Evolutionary conservation across 2,329 filamentous ascomycete species (phyloP).

Genomic region (Epichloe sylvatica): DNA sequence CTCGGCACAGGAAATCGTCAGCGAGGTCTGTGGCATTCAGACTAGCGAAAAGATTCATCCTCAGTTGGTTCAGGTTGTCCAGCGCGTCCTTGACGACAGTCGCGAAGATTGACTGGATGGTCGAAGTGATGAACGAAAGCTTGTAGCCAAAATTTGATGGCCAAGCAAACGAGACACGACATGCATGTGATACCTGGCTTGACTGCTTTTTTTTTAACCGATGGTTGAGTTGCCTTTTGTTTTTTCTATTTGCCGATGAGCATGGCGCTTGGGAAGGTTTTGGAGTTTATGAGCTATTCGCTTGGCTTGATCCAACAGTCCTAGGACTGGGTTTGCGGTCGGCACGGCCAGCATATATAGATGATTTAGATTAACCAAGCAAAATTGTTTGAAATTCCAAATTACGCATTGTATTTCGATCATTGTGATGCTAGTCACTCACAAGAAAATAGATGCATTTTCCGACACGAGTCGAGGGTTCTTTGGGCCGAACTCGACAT

Average conservation of each 20-base stretch:
- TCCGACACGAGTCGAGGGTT: too few relatives aligned
- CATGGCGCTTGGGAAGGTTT: constrained; percentile 11
- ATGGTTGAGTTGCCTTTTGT: not conserved
- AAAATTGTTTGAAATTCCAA: not conserved
- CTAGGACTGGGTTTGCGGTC: not conserved
- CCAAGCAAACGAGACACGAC: constrained; percentile 5
- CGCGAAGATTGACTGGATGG: constrained; percentile 27
- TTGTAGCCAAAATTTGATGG: constrained; percentile 4
- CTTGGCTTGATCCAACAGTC: not conserved
- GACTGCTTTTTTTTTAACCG: too few relatives aligned
- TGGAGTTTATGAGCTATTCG: constrained; percentile 6
- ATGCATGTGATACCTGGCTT: constrained; percentile 5
- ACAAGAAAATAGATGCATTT: not conserved
- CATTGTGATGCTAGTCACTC: too few relatives aligned
- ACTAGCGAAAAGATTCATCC: constrained; percentile 62
- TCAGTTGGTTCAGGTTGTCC: constrained; percentile 62
- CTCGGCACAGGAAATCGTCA: constrained; percentile 59
- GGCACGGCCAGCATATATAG: constrained; percentile 4
- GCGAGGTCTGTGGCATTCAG: constrained; percentile 70
- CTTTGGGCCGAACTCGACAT: too few relatives aligned
- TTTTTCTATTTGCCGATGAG: constrained; percentile 6
- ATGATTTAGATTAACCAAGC: constrained; percentile 3
- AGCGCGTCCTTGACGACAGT: constrained; percentile 63
- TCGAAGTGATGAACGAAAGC: not conserved
- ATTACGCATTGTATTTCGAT: not conserved